Evolutionary conservation across 306 rosid genomes (phyloP), one percentile per base, ranked within the genome.

Genomic region (Ormosia semicastrata): DNA sequence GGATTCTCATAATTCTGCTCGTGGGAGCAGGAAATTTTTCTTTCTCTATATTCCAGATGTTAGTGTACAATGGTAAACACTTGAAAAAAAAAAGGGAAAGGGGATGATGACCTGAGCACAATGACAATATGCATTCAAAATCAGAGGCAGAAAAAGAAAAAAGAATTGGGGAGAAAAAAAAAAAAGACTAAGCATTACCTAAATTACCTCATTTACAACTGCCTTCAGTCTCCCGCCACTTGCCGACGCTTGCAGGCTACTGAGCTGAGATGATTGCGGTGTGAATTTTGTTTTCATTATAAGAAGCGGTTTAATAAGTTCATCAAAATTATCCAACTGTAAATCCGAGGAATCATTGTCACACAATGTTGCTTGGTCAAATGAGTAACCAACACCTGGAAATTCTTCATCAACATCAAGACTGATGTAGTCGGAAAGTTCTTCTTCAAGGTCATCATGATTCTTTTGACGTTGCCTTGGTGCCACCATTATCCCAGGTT

Each of bases 291-390:
- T 57, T 15, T 60, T 62, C 94, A 91, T 79, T 70, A 92, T 54
- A n/a, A 79, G 86, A 81, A 90, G 12, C 1, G 93, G 97, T 86
- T 91, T 89, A 47, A 88, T 86, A 47, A 78, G 85, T 58, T 87
- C 89, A 72, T 88, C 96, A 47, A 76, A 79, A 85, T 85, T 88
- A 32, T 90, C 91, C 52, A 85, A 53, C 14, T 87, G 77, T 7
- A 79, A 60, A 72, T 90, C 90, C 8, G 87, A 69, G 15, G 71
- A 32, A 70, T 86, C 89, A 47, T 84, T 77, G 63, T 88, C 90
- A 60, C 76, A 71, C 40, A 81, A 75, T 9, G 78, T 37, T 18
- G 86, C 79, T 71, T 44, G 88, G 84, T 80, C 76, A 15, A 71
- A 72, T 67, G 62, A 53, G 59, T 59, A 78, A 66, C 85, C 82